phyloP scores from a whole-genome alignment of 176 grass and related monocot genomes.

The Poa pratensis region DNA sequence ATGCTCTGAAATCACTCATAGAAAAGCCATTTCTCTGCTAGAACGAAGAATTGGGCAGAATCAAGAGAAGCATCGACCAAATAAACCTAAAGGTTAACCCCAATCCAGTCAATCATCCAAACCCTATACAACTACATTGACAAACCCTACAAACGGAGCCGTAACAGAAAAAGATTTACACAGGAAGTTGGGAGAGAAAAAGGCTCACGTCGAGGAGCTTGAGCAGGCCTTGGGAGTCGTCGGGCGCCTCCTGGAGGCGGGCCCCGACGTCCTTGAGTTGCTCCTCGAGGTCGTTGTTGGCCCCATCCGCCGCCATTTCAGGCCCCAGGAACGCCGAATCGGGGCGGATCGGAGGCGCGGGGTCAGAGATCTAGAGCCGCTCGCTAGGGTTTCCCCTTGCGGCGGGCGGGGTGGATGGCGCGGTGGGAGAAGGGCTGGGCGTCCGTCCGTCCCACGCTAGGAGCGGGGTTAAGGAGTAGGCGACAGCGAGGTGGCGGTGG shows the following conservation, averaged over 20 bases:
- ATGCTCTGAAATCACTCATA: not conserved
- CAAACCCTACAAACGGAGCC: not conserved
- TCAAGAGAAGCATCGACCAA: not conserved
- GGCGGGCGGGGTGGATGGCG: not conserved
- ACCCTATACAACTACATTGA: not conserved
- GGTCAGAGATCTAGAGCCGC: slow-evolving; percentile 47
- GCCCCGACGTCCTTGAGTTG: slow-evolving; percentile 53
- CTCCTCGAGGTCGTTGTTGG: slow-evolving; percentile 25
- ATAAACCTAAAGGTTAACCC: slow-evolving; percentile 1
- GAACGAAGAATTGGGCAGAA: not conserved
- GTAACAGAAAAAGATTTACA: slow-evolving; percentile 13
- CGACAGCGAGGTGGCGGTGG: slow-evolving; percentile 19
- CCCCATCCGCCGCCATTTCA: slow-evolving; percentile 38
- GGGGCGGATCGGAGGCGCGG: slow-evolving; percentile 29
- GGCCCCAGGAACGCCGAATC: slow-evolving; percentile 1
- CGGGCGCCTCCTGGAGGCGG: slow-evolving; percentile 49
- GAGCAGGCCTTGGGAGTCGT: slow-evolving; percentile 50
- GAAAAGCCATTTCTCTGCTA: not conserved
- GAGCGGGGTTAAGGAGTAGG: not conserved
- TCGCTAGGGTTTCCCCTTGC: slow-evolving; percentile 60
- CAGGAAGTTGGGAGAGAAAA: not conserved
- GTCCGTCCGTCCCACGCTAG: not conserved
- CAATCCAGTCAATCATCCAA: not conserved
- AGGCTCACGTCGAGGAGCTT: slow-evolving; percentile 61
- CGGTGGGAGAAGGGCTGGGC: not conserved